Base-by-base conservation (phyloP, 2,329 filamentous ascomycete genomes). In the Diaporthe citri region DNA sequence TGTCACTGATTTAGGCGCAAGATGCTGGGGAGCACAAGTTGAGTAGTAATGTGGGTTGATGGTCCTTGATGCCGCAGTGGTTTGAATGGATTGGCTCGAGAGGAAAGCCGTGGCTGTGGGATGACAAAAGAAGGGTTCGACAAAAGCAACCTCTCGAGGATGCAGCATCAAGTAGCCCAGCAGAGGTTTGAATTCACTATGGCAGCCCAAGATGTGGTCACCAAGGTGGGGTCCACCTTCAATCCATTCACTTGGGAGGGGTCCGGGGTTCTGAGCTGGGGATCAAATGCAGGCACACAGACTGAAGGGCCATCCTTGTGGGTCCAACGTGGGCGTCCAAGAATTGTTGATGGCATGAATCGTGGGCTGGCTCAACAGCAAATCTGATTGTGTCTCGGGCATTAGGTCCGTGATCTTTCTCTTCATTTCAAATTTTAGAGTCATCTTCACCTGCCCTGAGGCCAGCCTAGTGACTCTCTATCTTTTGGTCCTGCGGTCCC, bases 321-420 rank as follows among this genome's bases (percentile, higher is more conserved):
- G 10, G 4, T 13, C 12, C n/a, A 25, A 9, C 0, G 7, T 13
- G 1, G 48, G 12, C 4, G 4, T 6, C 12, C 4, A 5, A 9
- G 4, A n/a, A 25, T 3, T 25, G 2, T 28, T 22, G 41, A 43
- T 1, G 41, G 0, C 41, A 43, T 43, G 41, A 43, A 7, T 43
- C 15, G 41, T 0, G 1, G 2, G 4, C 41, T 17, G 17, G 17
- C 4, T 28, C 12, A 28, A 13, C 12, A 52, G 48, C 48, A 52
- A n/a, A 52, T 15, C 1, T 5, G n/a, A 28, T 52, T 1, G n/a
- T 25, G n/a, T 25, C 10, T 10, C n/a, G 15, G 48, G 12, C 46
- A 22, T 20, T 48, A 0, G 41, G 6, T 43, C 7, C 4, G 7
- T 20, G 41, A 20, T 17, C 3, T 43, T 43, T 3, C 5, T 5